Base-by-base conservation (phyloP, 139 green algal genomes). In the Nannochloris sp. region DNA sequence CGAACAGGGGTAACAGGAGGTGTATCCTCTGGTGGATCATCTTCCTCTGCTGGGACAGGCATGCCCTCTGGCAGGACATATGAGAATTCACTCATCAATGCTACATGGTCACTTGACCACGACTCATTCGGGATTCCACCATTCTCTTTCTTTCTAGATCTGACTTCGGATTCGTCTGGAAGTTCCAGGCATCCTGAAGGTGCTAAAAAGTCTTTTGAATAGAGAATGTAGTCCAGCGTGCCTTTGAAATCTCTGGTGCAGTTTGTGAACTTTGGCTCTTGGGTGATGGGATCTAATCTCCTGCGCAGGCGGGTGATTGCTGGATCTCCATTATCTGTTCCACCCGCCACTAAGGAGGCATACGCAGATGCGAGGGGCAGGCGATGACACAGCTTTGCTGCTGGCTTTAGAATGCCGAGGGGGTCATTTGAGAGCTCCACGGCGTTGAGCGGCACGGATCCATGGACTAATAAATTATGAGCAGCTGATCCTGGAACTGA, bases 171-270 rank as follows among this genome's bases (percentile, higher is more conserved):
- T 46, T 92, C 83, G 5, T 85, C 69, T 12, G 90, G 86, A 72
- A 97, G 83, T 80, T 97, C 91, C 62, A 97, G 77, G 63, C 92
- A 65, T 3, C 78, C 79, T 5, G 77, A 72, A n/a, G 91, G 88
- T 71, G 78, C 71, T 57, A 94, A 76, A 17, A 68, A 83, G 72
- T 85, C 78, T 31, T 63, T 73, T 30, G 87, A 95, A 83, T 93
- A 96, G 56, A 96, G 84, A 53, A 97, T 84, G 82, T 97, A 98
- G 79, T 98, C 92, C 66, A 98, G 82, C 11, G 91, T 96, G 45
- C 89, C 91, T 55, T 84, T 82, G 74, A 97, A 96, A 68, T 95
- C 83, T 55, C 81, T 75, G 33, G 79, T 82, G 65, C 87, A 69
- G 80, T 96, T 96, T 51, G 90, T 95, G 77, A 96, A 96, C 58